Base-by-base conservation (phyloP, 140 eudicot species). In the Cichorium intybus region DNA sequence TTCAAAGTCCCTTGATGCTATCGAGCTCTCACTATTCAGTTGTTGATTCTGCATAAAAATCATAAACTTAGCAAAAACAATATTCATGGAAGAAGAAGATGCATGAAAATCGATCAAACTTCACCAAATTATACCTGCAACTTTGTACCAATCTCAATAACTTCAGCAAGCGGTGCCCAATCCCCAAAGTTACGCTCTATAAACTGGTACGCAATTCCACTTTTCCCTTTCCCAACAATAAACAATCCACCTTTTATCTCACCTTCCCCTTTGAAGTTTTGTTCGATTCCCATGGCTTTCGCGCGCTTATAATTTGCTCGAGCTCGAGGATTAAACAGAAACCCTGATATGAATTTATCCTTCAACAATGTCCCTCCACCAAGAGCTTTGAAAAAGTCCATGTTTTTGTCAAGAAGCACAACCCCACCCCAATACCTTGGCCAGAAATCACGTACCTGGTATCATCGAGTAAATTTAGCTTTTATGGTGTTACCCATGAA, bases 391-490 rank as follows among this genome's bases (percentile, higher is more conserved):
- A 82, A 88, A 64, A 88, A 85, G 27, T 76, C 90, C 84, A 74
- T 81, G 67, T 81, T 79, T 54, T 73, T 85, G 87, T 88, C 96
- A 23, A 76, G 84, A 53, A 85, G 85, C 46, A 85, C 84, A 31
- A 70, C 84, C 10, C 95, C 96, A 26, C 96, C 96, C 96, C 96
- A 88, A 48, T 88, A 88, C 66, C 95, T 74, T 0, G 96, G 96
- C 96, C 96, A 88, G 74, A 88, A 88, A 48, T 88, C 90, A 24
- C 75, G 78, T 53, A 88, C 90, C 96, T 88, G 64, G 47, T 43
- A 69, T 24, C 66, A 49, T 56, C 12, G 26, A 20, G 18, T 10
- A 27, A 55, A 68, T 52, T 56, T 33, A 54, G 28, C 39, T 35
- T n/a, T n/a, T n/a, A n/a, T n/a, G n/a, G n/a, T n/a, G 58, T 26